Evolutionary conservation across 768 basidiomycete genomes (phyloP), one percentile per base, ranked within the genome.

Genomic region (Crassisporium funariophilum): DNA sequence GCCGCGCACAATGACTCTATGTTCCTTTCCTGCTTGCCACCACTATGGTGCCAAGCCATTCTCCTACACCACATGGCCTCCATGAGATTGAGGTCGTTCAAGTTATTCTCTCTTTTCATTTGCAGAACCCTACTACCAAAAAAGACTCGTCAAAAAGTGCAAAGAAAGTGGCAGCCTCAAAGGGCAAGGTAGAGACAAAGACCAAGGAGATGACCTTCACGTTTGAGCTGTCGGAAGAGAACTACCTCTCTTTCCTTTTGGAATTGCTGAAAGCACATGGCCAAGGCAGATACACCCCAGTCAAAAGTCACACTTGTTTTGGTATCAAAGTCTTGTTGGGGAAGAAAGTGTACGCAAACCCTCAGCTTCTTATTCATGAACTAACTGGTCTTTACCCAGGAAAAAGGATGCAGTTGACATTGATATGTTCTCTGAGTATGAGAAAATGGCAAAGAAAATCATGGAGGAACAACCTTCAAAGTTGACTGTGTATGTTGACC

Each of bases 371-470:
- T 27, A 13, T 21, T 15, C 11, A 45, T 46, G 19, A 20, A 20
- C 34, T 46, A 12, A 21, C 19, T 29, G 27, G 29, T 40, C 17
- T 40, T 21, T 46, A 19, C 40, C 6, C 37, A 57, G 56, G 6
- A 55, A 55, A 52, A 45, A 42, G 12, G 50, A 57, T 41, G 50
- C 53, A 5, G 23, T 57, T 16, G 47, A 57, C 39, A 39, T 57
- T 17, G 47, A 57, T 16, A 41, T 46, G 24, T 25, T 55, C 15
- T 16, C 25, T 29, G 50, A 57, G 17, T 57, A 42, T 36, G 25
- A 49, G 37, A 37, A 55, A 16, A 16, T 57, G 4, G 50, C 46
- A 4, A n/a, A n/a, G 20, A 24, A 46, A 20, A 33, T 57, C 7
- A 15, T 44, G 11, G 38, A 41, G 22, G 34, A 44, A n/a, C n/a